These are phyloP conservation scores for Lichenothelia convexa DNA, from an alignment of 495 filamentous ascomycete genomes.

Conservation along the genomic window DNA sequence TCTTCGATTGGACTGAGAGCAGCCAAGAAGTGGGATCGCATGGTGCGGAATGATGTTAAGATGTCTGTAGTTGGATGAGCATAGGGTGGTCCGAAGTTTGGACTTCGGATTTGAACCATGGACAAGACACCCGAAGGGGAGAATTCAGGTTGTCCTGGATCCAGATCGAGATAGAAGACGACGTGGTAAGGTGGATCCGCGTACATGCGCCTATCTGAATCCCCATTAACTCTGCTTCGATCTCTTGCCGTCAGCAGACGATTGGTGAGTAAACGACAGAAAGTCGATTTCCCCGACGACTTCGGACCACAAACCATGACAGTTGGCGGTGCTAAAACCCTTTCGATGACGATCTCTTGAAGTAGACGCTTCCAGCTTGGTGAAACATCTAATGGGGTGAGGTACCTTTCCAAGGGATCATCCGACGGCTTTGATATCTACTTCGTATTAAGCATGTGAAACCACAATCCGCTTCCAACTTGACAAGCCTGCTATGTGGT, in stretches of 20 bases:
- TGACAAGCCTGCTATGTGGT: neutral
- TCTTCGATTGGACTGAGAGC: constrained; percentile 50
- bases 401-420: constrained; percentile 1
- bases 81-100: constrained; percentile 58
- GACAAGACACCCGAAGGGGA: constrained; percentile 60
- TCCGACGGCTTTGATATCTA: neutral
- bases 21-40: constrained; percentile 58
- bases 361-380: neutral
- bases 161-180: constrained; percentile 58
- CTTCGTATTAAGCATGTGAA: neutral
- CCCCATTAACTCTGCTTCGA: constrained; percentile 17
- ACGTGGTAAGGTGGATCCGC: constrained; percentile 2
- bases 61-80: constrained; percentile 37
- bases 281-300: constrained; percentile 73
- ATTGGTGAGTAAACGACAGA: constrained; percentile 59
- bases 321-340: constrained; percentile 11
- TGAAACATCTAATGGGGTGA: constrained; percentile 5
- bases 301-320: constrained; percentile 63
- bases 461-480: neutral
- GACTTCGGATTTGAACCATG: constrained; percentile 41
- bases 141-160: constrained; percentile 73
- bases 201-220: neutral
- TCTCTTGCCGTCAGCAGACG: constrained; percentile 33
- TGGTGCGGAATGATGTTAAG: constrained; percentile 21
- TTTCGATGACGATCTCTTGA: neutral